Conservation (phyloP, 352 stramenopile genomes). For the Globisporangium recalcitrans region DNA sequence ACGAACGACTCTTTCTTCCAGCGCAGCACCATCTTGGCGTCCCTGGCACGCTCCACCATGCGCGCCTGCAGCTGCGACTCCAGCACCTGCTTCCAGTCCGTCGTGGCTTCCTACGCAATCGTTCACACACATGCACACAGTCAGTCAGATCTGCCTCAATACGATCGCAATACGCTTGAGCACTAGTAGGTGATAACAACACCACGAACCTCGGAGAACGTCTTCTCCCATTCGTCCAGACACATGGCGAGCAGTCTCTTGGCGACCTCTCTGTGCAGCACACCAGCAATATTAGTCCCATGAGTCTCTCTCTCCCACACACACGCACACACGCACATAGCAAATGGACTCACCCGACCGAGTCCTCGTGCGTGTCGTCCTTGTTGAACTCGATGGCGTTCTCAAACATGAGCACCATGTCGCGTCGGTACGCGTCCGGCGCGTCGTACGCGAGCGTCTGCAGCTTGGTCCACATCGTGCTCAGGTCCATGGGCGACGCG, state of each 20-base stretch:
- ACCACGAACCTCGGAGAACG: constrained; percentile 42
- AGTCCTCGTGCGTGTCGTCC: constrained; percentile 67
- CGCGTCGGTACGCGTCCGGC: constrained; percentile 49
- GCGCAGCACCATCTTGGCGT: constrained; percentile 33
- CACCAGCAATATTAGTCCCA: neutral
- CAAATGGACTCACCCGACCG: constrained; percentile 45
- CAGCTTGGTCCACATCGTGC: constrained; percentile 89
- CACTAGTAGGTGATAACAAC: neutral
- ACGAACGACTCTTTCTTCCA: constrained; percentile 85
- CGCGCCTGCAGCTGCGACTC: constrained; percentile 46
- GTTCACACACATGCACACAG: neutral
- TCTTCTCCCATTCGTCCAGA: constrained; percentile 44
- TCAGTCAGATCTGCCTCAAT: neutral
- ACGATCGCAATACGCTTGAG: neutral
- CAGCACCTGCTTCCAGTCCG: constrained; percentile 55
- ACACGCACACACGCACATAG: neutral
- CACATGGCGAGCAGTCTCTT: constrained; percentile 45
- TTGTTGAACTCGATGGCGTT: constrained; percentile 87
- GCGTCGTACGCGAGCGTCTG: constrained; percentile 41
- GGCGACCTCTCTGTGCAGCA: constrained; percentile 45
- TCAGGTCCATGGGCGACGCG: constrained; percentile 95
- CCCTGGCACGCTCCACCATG: constrained; percentile 52
- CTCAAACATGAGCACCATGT: constrained; percentile 81
- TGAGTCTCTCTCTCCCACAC: neutral
- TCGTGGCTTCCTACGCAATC: constrained; percentile 56